These are phyloP conservation scores for Lachnellula arida DNA, from an alignment of 2,329 filamentous ascomycete genomes.

Conservation along the genomic window DNA sequence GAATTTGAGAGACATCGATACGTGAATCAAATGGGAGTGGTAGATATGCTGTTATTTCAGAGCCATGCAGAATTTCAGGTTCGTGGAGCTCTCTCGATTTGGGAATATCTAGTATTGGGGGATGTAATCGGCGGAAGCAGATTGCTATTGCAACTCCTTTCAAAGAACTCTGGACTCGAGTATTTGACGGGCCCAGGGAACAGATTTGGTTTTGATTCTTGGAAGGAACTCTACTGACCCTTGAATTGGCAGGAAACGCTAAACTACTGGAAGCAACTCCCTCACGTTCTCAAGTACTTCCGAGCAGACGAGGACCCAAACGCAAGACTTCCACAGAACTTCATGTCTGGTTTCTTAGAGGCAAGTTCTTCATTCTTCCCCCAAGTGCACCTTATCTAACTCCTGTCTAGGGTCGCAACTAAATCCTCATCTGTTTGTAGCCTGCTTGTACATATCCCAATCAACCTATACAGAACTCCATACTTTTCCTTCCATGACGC, in stretches of 20 bases:
- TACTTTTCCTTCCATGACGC: constrained; percentile 23
- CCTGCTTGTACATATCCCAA: constrained; percentile 31
- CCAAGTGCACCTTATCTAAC: constrained; percentile 13
- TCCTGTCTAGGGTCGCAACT: constrained; percentile 29
- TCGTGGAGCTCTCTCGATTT: constrained; percentile 15
- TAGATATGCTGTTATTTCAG: constrained; percentile 87
- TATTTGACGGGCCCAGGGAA: no score
- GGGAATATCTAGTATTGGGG: neutral
- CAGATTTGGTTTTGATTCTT: neutral
- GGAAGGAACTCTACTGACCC: neutral
- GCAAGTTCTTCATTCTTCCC: constrained; percentile 34
- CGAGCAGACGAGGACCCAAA: constrained; percentile 77
- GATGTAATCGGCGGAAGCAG: neutral
- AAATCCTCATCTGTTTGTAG: constrained; percentile 21
- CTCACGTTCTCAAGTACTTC: constrained; percentile 97
- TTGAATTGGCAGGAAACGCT: constrained; percentile 70
- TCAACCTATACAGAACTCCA: constrained; percentile 22
- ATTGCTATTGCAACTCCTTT: no score
- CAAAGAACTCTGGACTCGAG: no score
- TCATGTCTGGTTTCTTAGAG: constrained; percentile 94
- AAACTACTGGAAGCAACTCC: constrained; percentile 98
- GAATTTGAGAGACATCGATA: constrained; percentile 96
- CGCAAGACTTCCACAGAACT: constrained; percentile 74
- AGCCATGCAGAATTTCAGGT: constrained; percentile 95
- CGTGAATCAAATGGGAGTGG: constrained; percentile 79